Base-by-base conservation (phyloP, 75 land plant genomes). In the Chamaecyparis obtusa region DNA sequence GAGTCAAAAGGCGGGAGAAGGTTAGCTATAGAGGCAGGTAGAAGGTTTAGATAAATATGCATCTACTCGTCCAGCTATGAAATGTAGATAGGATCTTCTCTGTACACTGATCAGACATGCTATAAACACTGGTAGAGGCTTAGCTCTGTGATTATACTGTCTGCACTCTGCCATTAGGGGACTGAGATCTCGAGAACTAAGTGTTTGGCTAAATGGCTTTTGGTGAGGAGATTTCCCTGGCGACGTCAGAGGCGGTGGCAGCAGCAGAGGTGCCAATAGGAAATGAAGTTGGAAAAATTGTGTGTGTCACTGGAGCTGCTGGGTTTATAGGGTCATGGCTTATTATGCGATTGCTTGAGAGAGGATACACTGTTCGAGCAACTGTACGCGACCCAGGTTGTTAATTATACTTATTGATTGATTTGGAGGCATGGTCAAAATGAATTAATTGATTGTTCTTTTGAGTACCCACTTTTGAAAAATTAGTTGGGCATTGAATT, bases 311-410 rank as follows among this genome's bases (percentile, higher is more conserved):
- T 16, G 93, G 93, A 32, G 90, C 89, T 69, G 88, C 92, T n/a
- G 93, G 93, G 21, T 91, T 88, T 88, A 89, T 92, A 75, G 93
- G 93, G n/a, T 92, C 93, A 83, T 87, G 90, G 85, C 83, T 92
- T 27, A 84, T 92, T 79, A 83, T 51, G 75, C 67, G 86, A 19
- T 90, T 92, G 30, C 90, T 92, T 27, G 80, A 92, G 41, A 76
- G 60, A 78, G 93, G 93, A 54, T 92, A 92, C 87, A 83, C 44
- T 56, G 93, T 92, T 30, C 86, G 88, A 57, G 91, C 93, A 3
- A 88, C 92, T 24, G 93, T 84, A 9, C 51, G 93, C 30, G 82
- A 92, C 85, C 55, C 76, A 74, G 76, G 76, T 74, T 11, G 15
- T 60, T 21, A 64, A 64, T 27, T 64, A 27, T 64, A 0, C 69